Evolutionary conservation across 495 filamentous ascomycete genomes (phyloP).

Genomic region (Talaromyces thailandensis): DNA sequence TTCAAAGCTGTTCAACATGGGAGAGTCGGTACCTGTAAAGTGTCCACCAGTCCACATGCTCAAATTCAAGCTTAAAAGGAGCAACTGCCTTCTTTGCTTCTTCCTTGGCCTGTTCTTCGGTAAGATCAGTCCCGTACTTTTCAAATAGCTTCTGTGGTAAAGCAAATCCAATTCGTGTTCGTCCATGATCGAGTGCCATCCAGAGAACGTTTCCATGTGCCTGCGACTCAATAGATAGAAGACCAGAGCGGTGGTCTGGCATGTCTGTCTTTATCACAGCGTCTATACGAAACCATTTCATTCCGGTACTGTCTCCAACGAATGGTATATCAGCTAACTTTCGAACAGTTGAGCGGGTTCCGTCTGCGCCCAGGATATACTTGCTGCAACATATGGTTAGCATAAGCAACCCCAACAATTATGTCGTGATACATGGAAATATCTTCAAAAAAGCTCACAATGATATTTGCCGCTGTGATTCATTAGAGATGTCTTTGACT

Average conservation of each 20-base stretch:
- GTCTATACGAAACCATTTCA: not conserved
- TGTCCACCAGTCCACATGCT: not conserved
- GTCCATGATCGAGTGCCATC: not conserved
- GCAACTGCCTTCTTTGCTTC: not conserved
- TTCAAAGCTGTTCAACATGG: not conserved
- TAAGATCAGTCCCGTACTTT: not conserved
- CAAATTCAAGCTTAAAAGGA: not conserved
- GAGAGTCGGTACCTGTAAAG: not conserved
- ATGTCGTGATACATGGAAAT: not conserved
- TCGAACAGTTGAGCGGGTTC: not conserved
- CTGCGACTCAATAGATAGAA: not conserved
- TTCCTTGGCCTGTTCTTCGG: not conserved
- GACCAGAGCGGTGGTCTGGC: not conserved
- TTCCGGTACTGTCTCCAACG: not conserved
- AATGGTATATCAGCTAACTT: not conserved
- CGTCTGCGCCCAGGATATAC: not conserved
- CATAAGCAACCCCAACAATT: not conserved
- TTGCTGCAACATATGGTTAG: not conserved
- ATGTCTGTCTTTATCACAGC: not conserved
- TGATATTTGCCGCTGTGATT: not conserved
- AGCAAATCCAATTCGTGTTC: not conserved
- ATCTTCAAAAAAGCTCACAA: not conserved
- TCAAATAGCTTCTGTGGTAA: not conserved
- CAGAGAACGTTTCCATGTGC: not conserved
- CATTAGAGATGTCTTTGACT: not conserved